Evolutionary conservation across 2,329 filamentous ascomycete genomes (phyloP).

Genomic region (Aaosphaeria arxii): DNA sequence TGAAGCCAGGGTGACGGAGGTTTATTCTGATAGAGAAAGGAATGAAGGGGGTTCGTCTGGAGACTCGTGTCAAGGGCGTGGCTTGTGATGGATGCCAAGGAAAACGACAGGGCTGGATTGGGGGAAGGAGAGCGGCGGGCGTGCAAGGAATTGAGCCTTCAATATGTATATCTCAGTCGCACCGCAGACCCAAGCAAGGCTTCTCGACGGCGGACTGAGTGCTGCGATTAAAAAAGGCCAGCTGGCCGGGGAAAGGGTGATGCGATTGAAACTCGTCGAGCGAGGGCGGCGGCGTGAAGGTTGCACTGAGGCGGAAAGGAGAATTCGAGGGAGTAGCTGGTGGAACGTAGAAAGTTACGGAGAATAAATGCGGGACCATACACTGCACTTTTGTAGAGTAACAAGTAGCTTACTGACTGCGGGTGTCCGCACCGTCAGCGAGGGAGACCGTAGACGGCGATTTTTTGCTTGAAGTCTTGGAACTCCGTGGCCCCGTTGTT

Average conservation of each 20-base stretch:
- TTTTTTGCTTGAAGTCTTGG: too few species aligned
- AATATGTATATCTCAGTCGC: background rate
- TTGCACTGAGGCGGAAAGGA: conserved; percentile 9
- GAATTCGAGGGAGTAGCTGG: conserved; percentile 1
- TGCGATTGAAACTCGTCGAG: conserved; percentile 6
- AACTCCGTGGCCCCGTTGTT: too few species aligned
- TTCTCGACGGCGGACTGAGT: background rate
- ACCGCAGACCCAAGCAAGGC: conserved; percentile 14
- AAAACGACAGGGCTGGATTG: conserved; percentile 10
- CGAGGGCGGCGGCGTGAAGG: conserved; percentile 14
- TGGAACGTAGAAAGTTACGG: conserved; percentile 2
- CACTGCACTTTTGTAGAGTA: too few species aligned
- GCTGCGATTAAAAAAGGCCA: conserved; percentile 16
- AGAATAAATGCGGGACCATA: too few species aligned
- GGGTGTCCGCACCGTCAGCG: too few species aligned
- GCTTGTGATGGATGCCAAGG: conserved; percentile 12
- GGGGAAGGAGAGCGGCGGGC: background rate
- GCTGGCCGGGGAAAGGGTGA: conserved; percentile 18
- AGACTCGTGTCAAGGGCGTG: conserved; percentile 16
- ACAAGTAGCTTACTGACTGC: too few species aligned
- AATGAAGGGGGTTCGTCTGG: conserved; percentile 13
- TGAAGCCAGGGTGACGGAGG: conserved; percentile 37
- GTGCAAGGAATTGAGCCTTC: conserved; percentile 6
- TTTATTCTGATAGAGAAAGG: conserved; percentile 17
- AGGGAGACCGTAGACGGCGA: too few species aligned